Evolutionary conservation across 2,329 filamentous ascomycete genomes (phyloP), one percentile per base, ranked within the genome.

Genomic region (Colletotrichum lupini): DNA sequence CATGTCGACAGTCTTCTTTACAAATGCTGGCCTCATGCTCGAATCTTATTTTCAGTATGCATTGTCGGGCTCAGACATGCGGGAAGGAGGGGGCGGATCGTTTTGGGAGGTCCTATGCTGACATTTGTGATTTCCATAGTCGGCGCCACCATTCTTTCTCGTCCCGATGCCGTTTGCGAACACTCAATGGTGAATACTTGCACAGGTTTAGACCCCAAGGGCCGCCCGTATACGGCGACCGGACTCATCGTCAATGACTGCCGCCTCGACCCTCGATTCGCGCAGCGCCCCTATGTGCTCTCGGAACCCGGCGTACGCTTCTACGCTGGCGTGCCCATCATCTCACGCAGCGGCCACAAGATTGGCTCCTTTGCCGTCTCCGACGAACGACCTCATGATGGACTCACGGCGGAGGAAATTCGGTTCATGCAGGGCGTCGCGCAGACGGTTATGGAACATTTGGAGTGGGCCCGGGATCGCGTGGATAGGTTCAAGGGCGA

Each of bases 301-400:
- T 77, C 77, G 19, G 80, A 81, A 42, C 77, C 78, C 6, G 78
- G 77, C 24, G 77, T 83, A 4, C 79, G 82, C n/a, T 83, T 83
- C 73, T 83, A 82, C 59, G 82, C 82, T 5, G 82, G 80, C 24
- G 90, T 92, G 0, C 91, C 91, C 0, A 88, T 93, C 67, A 86
- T 87, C 30, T 90, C 89, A 3, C 86, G 86, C 0, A 77, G 78
- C 6, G 87, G 85, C 46, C 86, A 88, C 32, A 87, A 88, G 59
- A 89, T 93, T 68, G 92, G 92, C 11, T 87, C 86, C 12, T 90
- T 91, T 72, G 87, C 88, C 65, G 86, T 92, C 2, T 82, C 91
- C 3, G 91, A 92, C 75, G 86, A 88, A 56, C 83, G 84, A n/a
- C 86, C 88, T 0, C 87, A 89, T 16, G 77, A 87, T 55, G 87